Evolutionary conservation across 1,284 basidiomycete genomes (phyloP).

Genomic region (Sanguinoderma infundibulare): DNA sequence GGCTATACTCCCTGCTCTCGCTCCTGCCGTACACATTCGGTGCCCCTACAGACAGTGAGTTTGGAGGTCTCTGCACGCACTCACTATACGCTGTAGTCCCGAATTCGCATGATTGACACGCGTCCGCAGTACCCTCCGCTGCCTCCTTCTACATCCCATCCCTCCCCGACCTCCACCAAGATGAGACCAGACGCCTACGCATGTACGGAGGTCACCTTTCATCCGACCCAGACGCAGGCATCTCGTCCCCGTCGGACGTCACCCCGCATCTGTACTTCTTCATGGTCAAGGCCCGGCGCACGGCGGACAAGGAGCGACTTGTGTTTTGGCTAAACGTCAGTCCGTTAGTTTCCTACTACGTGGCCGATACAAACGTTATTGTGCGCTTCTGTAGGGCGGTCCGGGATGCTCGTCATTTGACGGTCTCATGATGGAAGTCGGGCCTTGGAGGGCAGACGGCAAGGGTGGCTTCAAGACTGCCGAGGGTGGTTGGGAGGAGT

Average conservation of each 20-base stretch:
- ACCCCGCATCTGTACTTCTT: conserved; percentile 90
- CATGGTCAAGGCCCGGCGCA: conserved; percentile 85
- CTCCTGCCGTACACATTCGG: conserved; percentile 7
- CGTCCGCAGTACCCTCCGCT: conserved; percentile 66
- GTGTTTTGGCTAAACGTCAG: conserved; percentile 97
- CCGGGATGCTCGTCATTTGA: conserved; percentile 98
- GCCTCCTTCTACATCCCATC: conserved; percentile 84
- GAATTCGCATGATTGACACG: not conserved
- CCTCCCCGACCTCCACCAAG: conserved; percentile 78
- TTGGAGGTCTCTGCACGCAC: not conserved
- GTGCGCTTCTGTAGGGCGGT: conserved; percentile 67
- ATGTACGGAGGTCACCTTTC: conserved; percentile 84
- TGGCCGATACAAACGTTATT: not conserved
- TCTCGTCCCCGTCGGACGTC: conserved; percentile 55
- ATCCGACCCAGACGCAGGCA: conserved; percentile 71
- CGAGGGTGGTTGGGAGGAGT: conserved; percentile 98
- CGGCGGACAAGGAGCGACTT: conserved; percentile 86
- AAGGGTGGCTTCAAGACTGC: conserved; percentile 79
- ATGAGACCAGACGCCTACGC: conserved; percentile 70
- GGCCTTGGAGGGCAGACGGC: conserved; percentile 87
- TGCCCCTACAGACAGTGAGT: conserved; percentile 49
- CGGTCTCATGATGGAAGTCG: conserved; percentile 97
- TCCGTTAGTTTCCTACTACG: conserved; percentile 6
- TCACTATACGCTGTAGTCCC: not conserved
- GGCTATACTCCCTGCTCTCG: conserved; percentile 16